Conservation (phyloP, 106 monocot species). For the Agapanthus africanus region DNA sequence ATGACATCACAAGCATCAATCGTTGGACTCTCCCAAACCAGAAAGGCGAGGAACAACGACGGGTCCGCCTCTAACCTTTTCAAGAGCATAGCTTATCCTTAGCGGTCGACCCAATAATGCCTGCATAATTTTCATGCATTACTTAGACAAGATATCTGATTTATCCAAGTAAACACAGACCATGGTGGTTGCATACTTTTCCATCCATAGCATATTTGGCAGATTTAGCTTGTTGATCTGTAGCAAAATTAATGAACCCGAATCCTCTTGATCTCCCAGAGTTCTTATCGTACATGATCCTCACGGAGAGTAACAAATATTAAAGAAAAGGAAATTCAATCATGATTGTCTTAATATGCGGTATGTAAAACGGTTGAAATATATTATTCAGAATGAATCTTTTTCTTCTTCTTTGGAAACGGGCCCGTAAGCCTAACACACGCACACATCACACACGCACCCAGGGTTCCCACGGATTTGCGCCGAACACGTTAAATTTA, state of each 20-base stretch:
- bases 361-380: background rate
- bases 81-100: constrained; percentile 72
- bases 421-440: no score
- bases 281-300: constrained; percentile 87
- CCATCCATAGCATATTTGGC: constrained; percentile 96
- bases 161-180: background rate
- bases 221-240: constrained; percentile 42
- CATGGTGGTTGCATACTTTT: constrained; percentile 41
- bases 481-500: no score
- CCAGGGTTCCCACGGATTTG: no score
- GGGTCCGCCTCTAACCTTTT: constrained; percentile 62
- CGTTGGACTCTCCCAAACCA: no score
- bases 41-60: constrained; percentile 69
- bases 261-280: constrained; percentile 93
- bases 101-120: constrained; percentile 77
- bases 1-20: no score
- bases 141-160: background rate
- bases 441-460: no score
- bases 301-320: no score
- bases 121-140: constrained; percentile 20
- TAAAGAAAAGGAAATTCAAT: background rate
- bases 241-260: constrained; percentile 72
- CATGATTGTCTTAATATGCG: background rate
- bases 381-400: background rate
- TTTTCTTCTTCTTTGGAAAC: no score